Evolutionary conservation across 2,329 filamentous ascomycete genomes (phyloP).

Genomic region (Aspergillus sp.): DNA sequence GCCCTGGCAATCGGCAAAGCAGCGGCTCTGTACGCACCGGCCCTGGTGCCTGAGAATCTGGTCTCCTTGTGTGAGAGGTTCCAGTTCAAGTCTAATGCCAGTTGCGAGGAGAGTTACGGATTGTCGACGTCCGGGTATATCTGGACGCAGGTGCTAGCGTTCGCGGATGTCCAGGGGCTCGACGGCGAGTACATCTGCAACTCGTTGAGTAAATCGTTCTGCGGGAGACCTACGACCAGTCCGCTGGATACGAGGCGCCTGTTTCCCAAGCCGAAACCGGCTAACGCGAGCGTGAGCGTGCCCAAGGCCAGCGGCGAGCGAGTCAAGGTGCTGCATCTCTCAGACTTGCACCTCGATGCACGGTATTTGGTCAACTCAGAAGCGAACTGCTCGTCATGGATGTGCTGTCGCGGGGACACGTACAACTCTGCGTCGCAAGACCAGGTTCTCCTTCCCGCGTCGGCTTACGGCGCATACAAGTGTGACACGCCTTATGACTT

Average conservation of each 20-base stretch:
- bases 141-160: conserved; percentile 50
- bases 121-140: conserved; percentile 45
- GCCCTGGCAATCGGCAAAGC: conserved; percentile 45
- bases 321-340: conserved; percentile 50
- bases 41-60: conserved; percentile 44
- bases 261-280: conserved; percentile 50
- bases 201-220: conserved; percentile 42
- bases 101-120: conserved; percentile 43
- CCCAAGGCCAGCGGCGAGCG: conserved; percentile 45
- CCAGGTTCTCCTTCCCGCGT: conserved; percentile 39
- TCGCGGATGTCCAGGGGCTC: conserved; percentile 45
- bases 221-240: conserved; percentile 38
- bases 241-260: conserved; percentile 38
- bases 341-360: conserved; percentile 50
- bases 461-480: conserved; percentile 47
- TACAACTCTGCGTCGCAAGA: conserved; percentile 28
- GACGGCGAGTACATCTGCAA: conserved; percentile 53
- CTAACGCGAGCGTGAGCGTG: conserved; percentile 24
- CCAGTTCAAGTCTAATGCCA: conserved; percentile 38
- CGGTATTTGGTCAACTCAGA: conserved; percentile 47
- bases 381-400: conserved; percentile 44
- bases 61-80: conserved; percentile 44
- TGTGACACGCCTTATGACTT: conserved; percentile 55
- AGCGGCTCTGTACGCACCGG: conserved; percentile 44
- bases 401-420: conserved; percentile 46